Conservation (phyloP, 139 green algal genomes). For the Picochlorum costavermella region DNA sequence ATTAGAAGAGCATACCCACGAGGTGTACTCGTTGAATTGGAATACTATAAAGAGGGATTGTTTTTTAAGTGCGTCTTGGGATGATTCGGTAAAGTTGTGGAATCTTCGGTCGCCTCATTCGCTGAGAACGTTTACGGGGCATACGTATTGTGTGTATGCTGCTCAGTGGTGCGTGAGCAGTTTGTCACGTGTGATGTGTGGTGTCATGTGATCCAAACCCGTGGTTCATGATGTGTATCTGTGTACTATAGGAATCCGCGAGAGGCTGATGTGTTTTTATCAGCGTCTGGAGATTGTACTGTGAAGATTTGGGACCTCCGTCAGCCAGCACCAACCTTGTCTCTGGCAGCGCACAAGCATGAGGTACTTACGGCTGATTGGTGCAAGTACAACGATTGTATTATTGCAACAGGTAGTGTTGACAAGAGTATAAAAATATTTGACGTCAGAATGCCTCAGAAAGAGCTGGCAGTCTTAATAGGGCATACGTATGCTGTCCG, state of each 20-base stretch:
- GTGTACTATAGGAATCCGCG: slow-evolving; percentile 54
- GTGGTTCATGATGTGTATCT: neutral
- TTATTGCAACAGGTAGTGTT: slow-evolving; percentile 80
- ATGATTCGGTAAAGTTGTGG: slow-evolving; percentile 95
- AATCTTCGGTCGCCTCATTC: slow-evolving; percentile 41
- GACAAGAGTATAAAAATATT: slow-evolving; percentile 90
- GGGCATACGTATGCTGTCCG: slow-evolving; percentile 65
- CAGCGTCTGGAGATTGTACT: slow-evolving; percentile 72
- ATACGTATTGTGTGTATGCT: slow-evolving; percentile 97
- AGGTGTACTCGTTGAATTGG: slow-evolving; percentile 84
- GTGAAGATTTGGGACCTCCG: slow-evolving; percentile 83
- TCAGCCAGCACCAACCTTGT: slow-evolving; percentile 63
- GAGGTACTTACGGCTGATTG: slow-evolving; percentile 81
- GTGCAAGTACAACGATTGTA: slow-evolving; percentile 97
- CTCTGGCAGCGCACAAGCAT: slow-evolving; percentile 66
- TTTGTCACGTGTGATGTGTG: slow-evolving; percentile 4
- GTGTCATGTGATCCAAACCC: neutral
- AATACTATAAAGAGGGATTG: slow-evolving; percentile 74
- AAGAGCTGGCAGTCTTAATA: slow-evolving; percentile 51
- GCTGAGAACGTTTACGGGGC: slow-evolving; percentile 69
- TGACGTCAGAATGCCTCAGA: slow-evolving; percentile 64
- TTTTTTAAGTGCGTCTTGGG: slow-evolving; percentile 88
- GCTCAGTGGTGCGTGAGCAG: slow-evolving; percentile 85
- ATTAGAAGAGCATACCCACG: slow-evolving; percentile 82
- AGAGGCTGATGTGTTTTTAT: slow-evolving; percentile 72